Percentiles rank a stretch among this genome's conserved stretches.
Evolutionary conservation across 345 rosid species (phyloP).

Genomic region (Lenwebbia sp.): DNA sequence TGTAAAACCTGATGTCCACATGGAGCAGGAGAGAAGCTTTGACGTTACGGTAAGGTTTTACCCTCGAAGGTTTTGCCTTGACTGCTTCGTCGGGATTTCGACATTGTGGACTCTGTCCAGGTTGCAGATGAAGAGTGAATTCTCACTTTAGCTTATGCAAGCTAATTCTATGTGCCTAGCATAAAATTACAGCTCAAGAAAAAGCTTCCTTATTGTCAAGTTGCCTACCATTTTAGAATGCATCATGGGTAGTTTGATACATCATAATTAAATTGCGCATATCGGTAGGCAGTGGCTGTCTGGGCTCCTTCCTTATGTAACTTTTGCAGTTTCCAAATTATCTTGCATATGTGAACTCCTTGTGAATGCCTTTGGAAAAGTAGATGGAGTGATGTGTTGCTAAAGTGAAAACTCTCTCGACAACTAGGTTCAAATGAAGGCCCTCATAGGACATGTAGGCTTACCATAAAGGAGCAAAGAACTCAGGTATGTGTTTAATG

Average conservation of each 20-base stretch:
- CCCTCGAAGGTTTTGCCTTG: not conserved
- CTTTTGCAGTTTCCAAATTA: not conserved
- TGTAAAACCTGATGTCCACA: too few relatives aligned
- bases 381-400: not conserved
- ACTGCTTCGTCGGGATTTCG: not conserved
- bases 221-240: too few relatives aligned
- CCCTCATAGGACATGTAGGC: constrained; percentile 66
- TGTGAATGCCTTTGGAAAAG: not conserved
- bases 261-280: not conserved
- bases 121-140: not conserved
- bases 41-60: not conserved
- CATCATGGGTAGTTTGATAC: not conserved
- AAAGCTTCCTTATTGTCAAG: not conserved
- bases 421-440: constrained; percentile 56
- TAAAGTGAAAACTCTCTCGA: not conserved
- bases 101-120: not conserved
- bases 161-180: not conserved
- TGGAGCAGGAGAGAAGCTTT: not conserved
- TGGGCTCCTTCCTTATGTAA: not conserved
- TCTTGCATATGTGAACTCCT: not conserved
- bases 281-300: not conserved
- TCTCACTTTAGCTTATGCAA: not conserved
- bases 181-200: not conserved
- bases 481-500: constrained; percentile 47
- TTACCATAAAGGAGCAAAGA: constrained; percentile 54